Base-by-base conservation (phyloP, 1,284 basidiomycete genomes). In the Ganoderma resinaceum region DNA sequence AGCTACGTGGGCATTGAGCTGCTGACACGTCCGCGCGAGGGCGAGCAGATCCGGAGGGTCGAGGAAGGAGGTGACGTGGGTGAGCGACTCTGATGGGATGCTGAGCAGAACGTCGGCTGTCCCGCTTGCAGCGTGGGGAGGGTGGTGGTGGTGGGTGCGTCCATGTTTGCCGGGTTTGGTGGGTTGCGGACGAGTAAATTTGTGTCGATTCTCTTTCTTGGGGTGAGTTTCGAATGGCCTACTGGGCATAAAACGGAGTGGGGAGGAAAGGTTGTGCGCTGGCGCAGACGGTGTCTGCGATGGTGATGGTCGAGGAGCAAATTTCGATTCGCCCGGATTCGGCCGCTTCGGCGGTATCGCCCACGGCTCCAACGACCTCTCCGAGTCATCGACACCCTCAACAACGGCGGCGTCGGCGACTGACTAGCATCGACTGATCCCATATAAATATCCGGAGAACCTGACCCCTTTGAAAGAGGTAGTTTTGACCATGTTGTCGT, bases 51-150 rank as follows among this genome's bases (percentile, higher is more conserved):
- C 84, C 0, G 82, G 81, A 0, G 93, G 92, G 75, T 90, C 85
- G 64, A 96, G 89, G 77, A 89, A 90, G 12, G 92, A 85, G n/a
- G 93, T 92, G 80, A 95, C 85, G 70, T 93, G 91, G 43, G 89
- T 89, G 79, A 95, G 90, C 35, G 90, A 90, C 78, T 96, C 94
- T 42, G 84, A 79, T 31, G 94, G 93, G 63, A 93, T 72, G 74
- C 80, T 80, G 74, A 90, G 85, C 62, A 91, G 79, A 62, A 82
- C 76, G 65, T 58, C 42, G 26, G 74, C 58, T 63, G 68, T 61
- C 67, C 64, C 61, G 62, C 74, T 58, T 55, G 70, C 65, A 62
- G 68, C 66, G 71, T 63, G 69, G 55, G 66, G 66, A 53, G 68
- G 60, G 70, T 65, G 70, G 49, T 66, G 61, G 57, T 37, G 12